Conservation (phyloP, 2,329 filamentous ascomycete species). For the Aspergillus ibericus region DNA sequence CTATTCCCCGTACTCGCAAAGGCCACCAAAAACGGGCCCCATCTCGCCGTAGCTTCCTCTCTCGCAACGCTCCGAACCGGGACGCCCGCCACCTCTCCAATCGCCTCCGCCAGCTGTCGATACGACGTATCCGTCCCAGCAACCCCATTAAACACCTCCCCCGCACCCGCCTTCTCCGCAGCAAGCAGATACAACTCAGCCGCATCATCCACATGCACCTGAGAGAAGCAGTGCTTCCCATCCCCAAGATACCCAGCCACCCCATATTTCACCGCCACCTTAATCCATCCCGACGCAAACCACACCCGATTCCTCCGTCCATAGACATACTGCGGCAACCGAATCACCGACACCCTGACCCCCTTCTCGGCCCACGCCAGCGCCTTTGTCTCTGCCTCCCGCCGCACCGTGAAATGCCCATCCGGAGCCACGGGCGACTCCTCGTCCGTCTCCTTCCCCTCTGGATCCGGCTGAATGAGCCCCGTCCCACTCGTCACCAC, state of each 20-base stretch:
- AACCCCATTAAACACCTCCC: constrained; percentile 39
- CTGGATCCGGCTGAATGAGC: constrained; percentile 23
- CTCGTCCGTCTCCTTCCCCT: constrained; percentile 32
- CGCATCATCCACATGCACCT: constrained; percentile 41
- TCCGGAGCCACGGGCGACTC: constrained; percentile 11
- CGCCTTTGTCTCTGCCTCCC: constrained; percentile 23
- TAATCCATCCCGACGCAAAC: constrained; percentile 24
- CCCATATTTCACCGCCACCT: constrained; percentile 30
- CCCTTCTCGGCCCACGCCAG: constrained; percentile 25
- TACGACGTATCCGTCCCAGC: constrained; percentile 35
- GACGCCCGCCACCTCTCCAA: constrained; percentile 38
- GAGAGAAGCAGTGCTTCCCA: constrained; percentile 39
- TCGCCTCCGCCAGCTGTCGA: constrained; percentile 20
- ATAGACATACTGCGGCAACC: constrained; percentile 43
- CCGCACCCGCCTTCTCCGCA: constrained; percentile 39
- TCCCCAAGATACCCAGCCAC: constrained; percentile 38
- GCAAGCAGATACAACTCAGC: constrained; percentile 39
- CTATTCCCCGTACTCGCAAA: constrained; percentile 32
- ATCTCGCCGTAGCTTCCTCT: constrained; percentile 30
- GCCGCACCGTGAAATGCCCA: constrained; percentile 24
- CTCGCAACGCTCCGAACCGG: constrained; percentile 29
- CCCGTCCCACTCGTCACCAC: constrained; percentile 42
- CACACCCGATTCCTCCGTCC: constrained; percentile 27
- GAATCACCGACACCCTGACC: constrained; percentile 36
- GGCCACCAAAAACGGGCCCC: constrained; percentile 33